phyloP scores from a whole-genome alignment of 495 filamentous ascomycete genomes.

The Oleoguttula mirabilis region DNA sequence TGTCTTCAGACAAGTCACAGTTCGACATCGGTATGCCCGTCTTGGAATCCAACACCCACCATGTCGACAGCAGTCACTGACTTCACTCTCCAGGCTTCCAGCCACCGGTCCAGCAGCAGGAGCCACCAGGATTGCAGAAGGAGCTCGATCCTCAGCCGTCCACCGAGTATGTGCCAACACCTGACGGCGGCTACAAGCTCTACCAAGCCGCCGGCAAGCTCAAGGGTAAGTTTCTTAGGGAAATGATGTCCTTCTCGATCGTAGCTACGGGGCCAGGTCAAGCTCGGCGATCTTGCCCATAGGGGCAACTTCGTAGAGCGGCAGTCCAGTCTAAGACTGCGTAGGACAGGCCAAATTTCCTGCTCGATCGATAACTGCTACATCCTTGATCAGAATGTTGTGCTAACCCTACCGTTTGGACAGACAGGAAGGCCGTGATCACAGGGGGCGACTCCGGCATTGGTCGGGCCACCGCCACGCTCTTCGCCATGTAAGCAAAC shows the following conservation, averaged over 20 bases:
- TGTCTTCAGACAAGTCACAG: slow-evolving; percentile 30
- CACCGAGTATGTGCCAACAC: slow-evolving; percentile 55
- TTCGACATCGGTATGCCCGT: slow-evolving; percentile 43
- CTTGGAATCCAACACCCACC: not conserved
- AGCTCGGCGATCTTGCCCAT: too few relatives aligned
- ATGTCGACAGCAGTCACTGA: slow-evolving; percentile 5
- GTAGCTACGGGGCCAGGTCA: too few relatives aligned
- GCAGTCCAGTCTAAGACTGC: too few relatives aligned
- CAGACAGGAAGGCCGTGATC: slow-evolving; percentile 67
- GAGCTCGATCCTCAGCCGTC: slow-evolving; percentile 53
- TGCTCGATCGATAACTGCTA: too few relatives aligned
- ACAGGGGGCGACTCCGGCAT: slow-evolving; percentile 78
- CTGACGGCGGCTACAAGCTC: slow-evolving; percentile 55
- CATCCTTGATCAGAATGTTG: too few relatives aligned
- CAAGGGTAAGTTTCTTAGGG: too few relatives aligned
- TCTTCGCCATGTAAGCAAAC: slow-evolving; percentile 76
- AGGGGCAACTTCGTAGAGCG: too few relatives aligned
- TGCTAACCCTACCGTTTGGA: too few relatives aligned
- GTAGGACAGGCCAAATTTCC: too few relatives aligned
- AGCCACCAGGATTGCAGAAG: slow-evolving; percentile 54
- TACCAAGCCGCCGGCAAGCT: slow-evolving; percentile 76
- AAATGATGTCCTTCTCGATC: too few relatives aligned
- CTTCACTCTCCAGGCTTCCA: slow-evolving; percentile 44
- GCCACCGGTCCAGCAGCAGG: slow-evolving; percentile 55
- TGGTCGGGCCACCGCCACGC: slow-evolving; percentile 62